Base-by-base conservation (phyloP, 306 rosid genomes). In the Pueraria montana region DNA sequence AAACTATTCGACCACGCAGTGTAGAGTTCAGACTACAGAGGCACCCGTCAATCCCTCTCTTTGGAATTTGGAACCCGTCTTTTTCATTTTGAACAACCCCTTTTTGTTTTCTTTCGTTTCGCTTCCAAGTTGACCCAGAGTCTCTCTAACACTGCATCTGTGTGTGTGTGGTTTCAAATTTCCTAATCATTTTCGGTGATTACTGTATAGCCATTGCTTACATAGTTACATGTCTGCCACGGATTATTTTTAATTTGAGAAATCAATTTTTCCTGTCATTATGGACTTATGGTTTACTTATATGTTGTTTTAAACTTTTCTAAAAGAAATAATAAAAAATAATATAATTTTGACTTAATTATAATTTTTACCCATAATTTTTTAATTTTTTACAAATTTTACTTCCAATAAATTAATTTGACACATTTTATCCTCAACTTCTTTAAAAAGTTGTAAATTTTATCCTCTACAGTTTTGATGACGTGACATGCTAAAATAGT, bases 121-220 rank as follows among this genome's bases (percentile, higher is more conserved):
- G 27, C 48, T 55, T 30, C 0, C 11, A 3, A 1, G 24, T 79
- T 84, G 80, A 84, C 87, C n/a, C 21, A 23, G 0, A 18, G 18
- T 66, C 48, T 11, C 70, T 1, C 17, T 1, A 1, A 38, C 43
- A 38, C 43, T 34, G 40, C 8, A 30, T 36, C 1, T 36, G 43
- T 23, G 45, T 36, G 8, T 36, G 43, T 23, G 45, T 52, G 43
- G 7, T 76, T 8, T 77, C 26, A 13, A 36, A 10, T 13, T 83
- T 77, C 73, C 11, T 42, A 34, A 30, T n/a, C 27, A 32, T 69
- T 59, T 83, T 83, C 49, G 68, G 79, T 77, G 59, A 30, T 77
- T 46, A 77, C 83, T 77, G 43, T 77, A 8, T 18, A 58, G 4
- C 67, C 10, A 48, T 78, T 65, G 26, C 21, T 65, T 24, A 11